Evolutionary conservation across 164 flowering plant genomes (phyloP).

Genomic region (Vitis rupestris): DNA sequence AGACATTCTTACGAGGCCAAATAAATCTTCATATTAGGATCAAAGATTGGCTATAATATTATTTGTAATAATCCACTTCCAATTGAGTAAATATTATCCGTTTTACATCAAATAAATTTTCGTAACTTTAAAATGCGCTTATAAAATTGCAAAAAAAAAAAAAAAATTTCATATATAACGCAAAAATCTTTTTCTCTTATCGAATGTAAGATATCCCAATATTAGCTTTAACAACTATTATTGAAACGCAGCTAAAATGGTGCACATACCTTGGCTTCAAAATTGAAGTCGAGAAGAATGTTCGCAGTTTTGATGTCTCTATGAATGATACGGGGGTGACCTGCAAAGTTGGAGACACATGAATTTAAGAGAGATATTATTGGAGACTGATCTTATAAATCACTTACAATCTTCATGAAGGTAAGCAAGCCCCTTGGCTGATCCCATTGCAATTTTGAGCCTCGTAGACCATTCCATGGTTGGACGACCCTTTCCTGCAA

Average conservation of each 20-base stretch:
- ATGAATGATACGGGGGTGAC: conserved; percentile 87
- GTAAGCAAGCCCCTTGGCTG: conserved; percentile 86
- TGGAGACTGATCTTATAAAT: not conserved
- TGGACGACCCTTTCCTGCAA: conserved; percentile 46
- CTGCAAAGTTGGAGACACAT: conserved; percentile 25
- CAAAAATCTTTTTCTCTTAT: no score
- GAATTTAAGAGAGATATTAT: conserved; percentile 1
- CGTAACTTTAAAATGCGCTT: no score
- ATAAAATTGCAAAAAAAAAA: no score
- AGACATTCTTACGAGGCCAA: no score
- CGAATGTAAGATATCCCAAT: no score
- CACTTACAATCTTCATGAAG: conserved; percentile 85
- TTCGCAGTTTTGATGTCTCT: conserved; percentile 80
- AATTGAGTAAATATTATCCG: no score
- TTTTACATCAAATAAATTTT: no score
- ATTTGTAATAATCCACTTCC: no score
- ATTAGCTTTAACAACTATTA: not conserved
- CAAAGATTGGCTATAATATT: no score
- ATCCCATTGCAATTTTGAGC: conserved; percentile 67
- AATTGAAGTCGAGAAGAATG: conserved; percentile 60
- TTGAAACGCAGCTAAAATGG: not conserved
- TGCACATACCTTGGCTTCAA: conserved; percentile 66
- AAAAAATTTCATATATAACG: no score
- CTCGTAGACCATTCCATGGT: conserved; percentile 62
- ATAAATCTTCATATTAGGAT: no score